Percentiles rank a stretch among this genome's conserved stretches.
phyloP scores from a whole-genome alignment of 2,329 filamentous ascomycete species.

The Diaporthe velutina region DNA sequence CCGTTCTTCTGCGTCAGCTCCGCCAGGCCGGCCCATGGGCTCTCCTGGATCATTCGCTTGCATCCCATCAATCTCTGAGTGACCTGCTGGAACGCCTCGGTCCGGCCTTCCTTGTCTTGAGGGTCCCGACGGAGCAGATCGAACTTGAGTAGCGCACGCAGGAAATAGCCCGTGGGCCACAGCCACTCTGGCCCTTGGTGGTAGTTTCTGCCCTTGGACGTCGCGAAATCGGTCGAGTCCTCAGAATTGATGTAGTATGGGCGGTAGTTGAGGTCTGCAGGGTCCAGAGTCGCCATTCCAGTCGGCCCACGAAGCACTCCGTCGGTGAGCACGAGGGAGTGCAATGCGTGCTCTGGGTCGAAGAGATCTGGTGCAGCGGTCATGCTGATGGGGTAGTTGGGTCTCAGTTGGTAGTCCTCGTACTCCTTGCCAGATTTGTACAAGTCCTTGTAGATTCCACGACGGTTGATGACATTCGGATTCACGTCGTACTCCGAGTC shows the following conservation, averaged over 20 bases:
- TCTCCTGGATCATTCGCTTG: conserved; percentile 85
- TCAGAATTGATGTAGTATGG: conserved; percentile 97
- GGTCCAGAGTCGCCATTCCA: conserved; percentile 96
- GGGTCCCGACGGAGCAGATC: conserved; percentile 79
- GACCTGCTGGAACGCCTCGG: conserved; percentile 95
- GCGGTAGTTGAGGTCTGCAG: conserved; percentile 90
- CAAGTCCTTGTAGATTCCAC: conserved; percentile 98
- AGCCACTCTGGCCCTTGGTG: conserved; percentile 99
- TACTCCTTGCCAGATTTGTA: conserved; percentile 96
- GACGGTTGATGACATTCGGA: conserved; percentile 82
- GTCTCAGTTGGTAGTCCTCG: conserved; percentile 95
- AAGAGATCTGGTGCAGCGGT: conserved; percentile 92
- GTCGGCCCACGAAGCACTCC: conserved; percentile 84
- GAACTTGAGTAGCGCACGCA: conserved; percentile 91
- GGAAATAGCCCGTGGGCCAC: conserved; percentile 97
- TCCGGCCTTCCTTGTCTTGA: conserved; percentile 71
- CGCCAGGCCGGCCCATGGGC: conserved; percentile 89
- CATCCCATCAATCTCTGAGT: conserved; percentile 85
- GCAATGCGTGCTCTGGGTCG: conserved; percentile 80
- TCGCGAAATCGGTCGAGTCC: conserved; percentile 91
- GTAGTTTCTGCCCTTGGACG: conserved; percentile 95
- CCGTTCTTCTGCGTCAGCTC: conserved; percentile 95
- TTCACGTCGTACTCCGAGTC: conserved; percentile 87
- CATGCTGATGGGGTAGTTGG: conserved; percentile 98
- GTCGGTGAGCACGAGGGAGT: conserved; percentile 85